Conservation (phyloP, 495 filamentous ascomycete species). For the Talaromyces borbonicus region DNA sequence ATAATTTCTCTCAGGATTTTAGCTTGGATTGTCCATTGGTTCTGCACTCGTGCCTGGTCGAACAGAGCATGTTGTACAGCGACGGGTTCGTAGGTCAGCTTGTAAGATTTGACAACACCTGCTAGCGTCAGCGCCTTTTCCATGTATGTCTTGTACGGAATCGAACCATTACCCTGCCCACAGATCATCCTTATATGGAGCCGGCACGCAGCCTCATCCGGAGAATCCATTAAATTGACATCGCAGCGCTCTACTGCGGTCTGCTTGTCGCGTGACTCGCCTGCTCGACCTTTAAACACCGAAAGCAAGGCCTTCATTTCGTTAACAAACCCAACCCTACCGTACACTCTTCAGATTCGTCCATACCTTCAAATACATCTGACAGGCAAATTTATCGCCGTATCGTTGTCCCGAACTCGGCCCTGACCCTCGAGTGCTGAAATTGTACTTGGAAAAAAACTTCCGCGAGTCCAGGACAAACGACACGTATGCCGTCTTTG, state of each 20-base stretch:
- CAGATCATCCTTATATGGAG: constrained; percentile 76
- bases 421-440: constrained; percentile 11
- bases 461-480: constrained; percentile 58
- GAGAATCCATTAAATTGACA: constrained; percentile 66
- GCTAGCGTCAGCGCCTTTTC: no score
- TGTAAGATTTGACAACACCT: constrained; percentile 88
- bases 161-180: constrained; percentile 80
- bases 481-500: constrained; percentile 84
- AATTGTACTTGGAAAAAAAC: constrained; percentile 75
- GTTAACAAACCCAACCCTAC: neutral
- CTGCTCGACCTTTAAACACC: constrained; percentile 57
- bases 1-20: constrained; percentile 70
- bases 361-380: constrained; percentile 58
- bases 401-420: constrained; percentile 13
- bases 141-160: no score
- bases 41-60: constrained; percentile 55
- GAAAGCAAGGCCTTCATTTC: constrained; percentile 54
- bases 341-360: neutral
- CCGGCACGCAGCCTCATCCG: constrained; percentile 62
- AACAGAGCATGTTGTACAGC: constrained; percentile 83
- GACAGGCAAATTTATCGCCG: constrained; percentile 58
- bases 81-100: constrained; percentile 77
- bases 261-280: constrained; percentile 57
- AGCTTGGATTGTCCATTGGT: constrained; percentile 71
- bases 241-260: constrained; percentile 81